Evolutionary conservation across 2,329 filamentous ascomycete genomes (phyloP).

Genomic region (Penicillium palitans): DNA sequence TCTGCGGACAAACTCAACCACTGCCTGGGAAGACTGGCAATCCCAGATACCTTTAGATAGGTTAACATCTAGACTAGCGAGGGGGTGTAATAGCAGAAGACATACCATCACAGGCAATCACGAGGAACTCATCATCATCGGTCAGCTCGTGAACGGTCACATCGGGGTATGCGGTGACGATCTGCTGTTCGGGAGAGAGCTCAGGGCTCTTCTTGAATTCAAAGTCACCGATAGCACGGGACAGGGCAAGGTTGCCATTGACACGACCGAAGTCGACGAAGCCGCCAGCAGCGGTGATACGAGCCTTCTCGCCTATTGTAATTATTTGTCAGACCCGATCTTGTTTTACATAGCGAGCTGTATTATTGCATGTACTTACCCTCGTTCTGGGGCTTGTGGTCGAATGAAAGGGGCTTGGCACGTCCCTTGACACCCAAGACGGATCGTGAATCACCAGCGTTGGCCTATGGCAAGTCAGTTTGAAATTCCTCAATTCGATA

Average conservation of each 20-base stretch:
- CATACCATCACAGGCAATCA: conserved; percentile 89
- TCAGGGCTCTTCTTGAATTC: conserved; percentile 99
- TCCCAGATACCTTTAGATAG: conserved; percentile 88
- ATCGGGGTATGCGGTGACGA: conserved; percentile 95
- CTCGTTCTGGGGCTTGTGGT: conserved; percentile 99
- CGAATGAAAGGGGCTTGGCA: conserved; percentile 96
- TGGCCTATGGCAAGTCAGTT: conserved; percentile 64
- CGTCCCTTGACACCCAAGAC: conserved; percentile 95
- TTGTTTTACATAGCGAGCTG: neutral
- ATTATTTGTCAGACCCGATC: conserved; percentile 14
- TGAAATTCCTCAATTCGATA: conserved; percentile 19
- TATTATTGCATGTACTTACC: conserved; percentile 52
- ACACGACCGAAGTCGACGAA: conserved; percentile 99
- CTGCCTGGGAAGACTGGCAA: conserved; percentile 96
- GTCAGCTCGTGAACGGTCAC: conserved; percentile 87
- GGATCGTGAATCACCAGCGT: conserved; percentile 92
- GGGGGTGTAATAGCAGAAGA: conserved; percentile 19
- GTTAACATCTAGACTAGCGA: neutral
- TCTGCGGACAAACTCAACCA: conserved; percentile 93
- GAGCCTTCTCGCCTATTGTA: conserved; percentile 81
- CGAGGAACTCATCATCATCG: conserved; percentile 92
- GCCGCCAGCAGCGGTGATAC: conserved; percentile 91
- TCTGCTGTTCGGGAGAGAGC: conserved; percentile 95
- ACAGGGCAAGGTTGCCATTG: conserved; percentile 95
- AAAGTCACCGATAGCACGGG: conserved; percentile 96